Percentiles rank a stretch among this genome's conserved stretches.
These are phyloP conservation scores for Serendipita indica DNA, from an alignment of 768 basidiomycete genomes.

Conservation along the genomic window DNA sequence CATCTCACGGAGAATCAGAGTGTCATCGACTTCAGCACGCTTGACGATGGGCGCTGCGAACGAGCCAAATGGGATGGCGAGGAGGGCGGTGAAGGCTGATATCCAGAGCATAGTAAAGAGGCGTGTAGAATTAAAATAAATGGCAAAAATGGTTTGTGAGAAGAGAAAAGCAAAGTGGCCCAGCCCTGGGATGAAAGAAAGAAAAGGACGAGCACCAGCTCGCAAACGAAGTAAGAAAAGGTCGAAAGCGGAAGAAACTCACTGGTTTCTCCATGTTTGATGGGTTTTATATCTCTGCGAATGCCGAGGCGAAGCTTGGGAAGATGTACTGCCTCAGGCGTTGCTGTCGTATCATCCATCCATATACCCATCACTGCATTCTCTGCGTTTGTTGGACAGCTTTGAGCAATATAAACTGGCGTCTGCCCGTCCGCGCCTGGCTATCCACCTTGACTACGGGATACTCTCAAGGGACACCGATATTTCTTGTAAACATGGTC, in stretches of 20 bases:
- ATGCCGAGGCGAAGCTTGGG: too few species aligned
- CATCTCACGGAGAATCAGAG: neutral
- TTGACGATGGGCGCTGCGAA: conserved; percentile 1
- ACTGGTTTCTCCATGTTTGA: too few species aligned
- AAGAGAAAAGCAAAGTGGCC: neutral
- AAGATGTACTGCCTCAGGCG: too few species aligned
- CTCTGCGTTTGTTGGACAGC: too few species aligned
- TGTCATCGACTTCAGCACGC: neutral
- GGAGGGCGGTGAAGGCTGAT: neutral
- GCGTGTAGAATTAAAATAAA: neutral
- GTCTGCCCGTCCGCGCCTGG: too few species aligned
- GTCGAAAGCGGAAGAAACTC: neutral
- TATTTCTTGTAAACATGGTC: too few species aligned
- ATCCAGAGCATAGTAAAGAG: neutral
- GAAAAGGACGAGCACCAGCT: conserved; percentile 5
- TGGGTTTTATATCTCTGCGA: too few species aligned
- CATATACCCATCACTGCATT: too few species aligned
- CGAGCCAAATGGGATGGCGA: neutral
- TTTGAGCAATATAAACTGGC: too few species aligned
- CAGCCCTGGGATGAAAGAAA: conserved; percentile 5
- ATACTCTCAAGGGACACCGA: too few species aligned
- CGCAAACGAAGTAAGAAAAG: neutral
- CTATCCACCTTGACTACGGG: too few species aligned
- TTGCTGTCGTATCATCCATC: too few species aligned
- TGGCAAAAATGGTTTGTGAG: neutral